Conservation (phyloP, 2,329 filamentous ascomycete genomes). For the Arthrinium phaeospermum region DNA sequence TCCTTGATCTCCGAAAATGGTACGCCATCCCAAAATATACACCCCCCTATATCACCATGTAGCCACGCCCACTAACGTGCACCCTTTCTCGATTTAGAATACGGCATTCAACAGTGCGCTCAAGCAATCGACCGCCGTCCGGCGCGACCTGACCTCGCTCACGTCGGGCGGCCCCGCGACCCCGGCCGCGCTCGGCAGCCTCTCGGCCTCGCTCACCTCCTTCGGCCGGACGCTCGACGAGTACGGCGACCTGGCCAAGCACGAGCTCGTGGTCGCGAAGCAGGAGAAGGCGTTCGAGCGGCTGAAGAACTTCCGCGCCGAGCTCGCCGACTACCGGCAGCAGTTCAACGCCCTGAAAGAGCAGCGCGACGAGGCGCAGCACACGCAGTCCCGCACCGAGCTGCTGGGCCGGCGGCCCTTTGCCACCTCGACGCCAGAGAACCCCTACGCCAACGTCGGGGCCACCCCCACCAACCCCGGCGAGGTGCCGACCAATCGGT, state of each 20-base stretch:
- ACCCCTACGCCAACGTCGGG: conserved; percentile 77
- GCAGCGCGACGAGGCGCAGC: conserved; percentile 75
- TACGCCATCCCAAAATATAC: conserved; percentile 7
- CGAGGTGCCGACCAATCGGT: conserved; percentile 50
- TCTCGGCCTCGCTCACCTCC: conserved; percentile 71
- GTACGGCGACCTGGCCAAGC: conserved; percentile 82
- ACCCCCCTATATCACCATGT: background rate
- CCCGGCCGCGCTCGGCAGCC: conserved; percentile 63
- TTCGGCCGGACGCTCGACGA: conserved; percentile 92
- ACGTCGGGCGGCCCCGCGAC: conserved; percentile 65
- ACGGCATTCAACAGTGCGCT: conserved; percentile 85
- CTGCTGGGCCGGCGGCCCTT: conserved; percentile 86
- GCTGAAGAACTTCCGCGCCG: conserved; percentile 81
- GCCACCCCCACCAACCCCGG: conserved; percentile 35
- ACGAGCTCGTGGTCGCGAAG: conserved; percentile 89
- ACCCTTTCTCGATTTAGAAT: conserved; percentile 61
- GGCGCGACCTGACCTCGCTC: conserved; percentile 76
- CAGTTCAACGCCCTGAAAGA: conserved; percentile 80
- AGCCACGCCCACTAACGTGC: background rate
- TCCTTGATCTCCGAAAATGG: conserved; percentile 17
- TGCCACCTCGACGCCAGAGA: conserved; percentile 81
- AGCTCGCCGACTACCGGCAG: conserved; percentile 79
- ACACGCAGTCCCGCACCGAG: conserved; percentile 73
- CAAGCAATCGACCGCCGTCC: conserved; percentile 82
- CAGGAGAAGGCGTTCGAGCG: conserved; percentile 89